Evolutionary conservation across 2,329 filamentous ascomycete species (phyloP), one percentile per base, ranked within the genome.

Genomic region (Zymoseptoria pseudotritici): DNA sequence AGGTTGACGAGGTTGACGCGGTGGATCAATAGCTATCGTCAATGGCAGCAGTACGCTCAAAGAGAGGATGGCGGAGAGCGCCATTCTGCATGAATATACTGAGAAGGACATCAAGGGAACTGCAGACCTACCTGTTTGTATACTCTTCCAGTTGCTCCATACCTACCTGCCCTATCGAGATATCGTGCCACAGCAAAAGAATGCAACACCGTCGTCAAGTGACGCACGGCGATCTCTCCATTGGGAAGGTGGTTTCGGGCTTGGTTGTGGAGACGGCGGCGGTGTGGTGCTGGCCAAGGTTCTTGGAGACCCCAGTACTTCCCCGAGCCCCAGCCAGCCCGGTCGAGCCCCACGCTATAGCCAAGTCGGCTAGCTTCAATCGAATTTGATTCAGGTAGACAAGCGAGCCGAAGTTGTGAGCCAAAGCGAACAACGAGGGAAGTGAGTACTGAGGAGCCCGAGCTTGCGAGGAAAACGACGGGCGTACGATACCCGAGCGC

Each of bases 1-100:
- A 10, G 63, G 63, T 56, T 62, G 63, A 53, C 58, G 57, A 10
- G 63, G 61, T 50, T 62, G 46, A 50, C 63, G 57, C 2, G 61
- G 55, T 7, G 63, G 61, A 56, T 61, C 57, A 55, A 64, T 64
- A 24, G 63, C 63, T 51, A 55, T 54, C 54, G 57, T 54, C 20
- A 62, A 50, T n/a, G 58, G 46, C 24, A 65, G 42, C 50, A 64
- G 46, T 29, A 57, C 49, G 49, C 53, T 51, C 10, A 59, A 51
- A 42, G 53, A 57, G 11, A 63, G 19, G 17, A 61, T 17, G 20
- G 20, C 54, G 8, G 36, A 61, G 53, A 59, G 52, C 50, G 57
- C 54, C 63, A 63, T 62, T 20, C 5, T 59, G 11, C 20, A 24
- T 53, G 20, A 13, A 6, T 1, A 4, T 1, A 19, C 9, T 52